Percentiles rank a stretch among this genome's conserved stretches.
phyloP scores from a whole-genome alignment of 73 alveolate species.

The Effrenium voratum region DNA sequence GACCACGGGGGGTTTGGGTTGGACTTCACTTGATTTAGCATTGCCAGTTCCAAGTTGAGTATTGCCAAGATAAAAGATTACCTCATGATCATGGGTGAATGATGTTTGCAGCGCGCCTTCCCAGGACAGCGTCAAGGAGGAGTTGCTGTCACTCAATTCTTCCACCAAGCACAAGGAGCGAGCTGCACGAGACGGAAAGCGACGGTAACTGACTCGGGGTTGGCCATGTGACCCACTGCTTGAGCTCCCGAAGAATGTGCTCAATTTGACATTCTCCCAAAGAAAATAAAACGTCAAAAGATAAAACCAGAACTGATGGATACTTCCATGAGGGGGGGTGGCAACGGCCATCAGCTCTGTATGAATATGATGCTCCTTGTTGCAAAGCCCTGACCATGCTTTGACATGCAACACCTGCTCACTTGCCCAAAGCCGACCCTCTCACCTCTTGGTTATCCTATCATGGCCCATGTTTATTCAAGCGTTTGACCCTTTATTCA shows the following conservation, averaged over 20 bases:
- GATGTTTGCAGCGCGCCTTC: too few relatives aligned
- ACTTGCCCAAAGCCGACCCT: too few relatives aligned
- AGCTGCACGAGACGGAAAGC: too few relatives aligned
- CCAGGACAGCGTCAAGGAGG: constrained; percentile 62
- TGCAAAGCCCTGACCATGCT: too few relatives aligned
- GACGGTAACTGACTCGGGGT: background rate
- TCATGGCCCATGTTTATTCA: too few relatives aligned
- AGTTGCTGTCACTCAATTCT: constrained; percentile 65
- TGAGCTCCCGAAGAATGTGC: background rate
- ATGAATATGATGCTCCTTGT: too few relatives aligned
- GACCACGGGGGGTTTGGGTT: too few relatives aligned
- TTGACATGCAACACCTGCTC: too few relatives aligned
- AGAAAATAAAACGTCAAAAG: background rate
- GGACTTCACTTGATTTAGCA: background rate
- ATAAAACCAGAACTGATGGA: background rate
- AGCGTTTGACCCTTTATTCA: too few relatives aligned
- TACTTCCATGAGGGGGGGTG: background rate
- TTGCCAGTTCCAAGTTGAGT: background rate
- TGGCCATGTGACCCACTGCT: background rate
- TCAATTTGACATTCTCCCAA: background rate
- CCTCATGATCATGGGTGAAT: background rate
- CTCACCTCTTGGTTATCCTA: too few relatives aligned
- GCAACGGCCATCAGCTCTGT: background rate
- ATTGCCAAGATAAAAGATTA: background rate
- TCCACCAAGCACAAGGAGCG: constrained; percentile 62